phyloP scores from a whole-genome alignment of 2,329 filamentous ascomycete genomes.

The Akanthomyces lecanii region DNA sequence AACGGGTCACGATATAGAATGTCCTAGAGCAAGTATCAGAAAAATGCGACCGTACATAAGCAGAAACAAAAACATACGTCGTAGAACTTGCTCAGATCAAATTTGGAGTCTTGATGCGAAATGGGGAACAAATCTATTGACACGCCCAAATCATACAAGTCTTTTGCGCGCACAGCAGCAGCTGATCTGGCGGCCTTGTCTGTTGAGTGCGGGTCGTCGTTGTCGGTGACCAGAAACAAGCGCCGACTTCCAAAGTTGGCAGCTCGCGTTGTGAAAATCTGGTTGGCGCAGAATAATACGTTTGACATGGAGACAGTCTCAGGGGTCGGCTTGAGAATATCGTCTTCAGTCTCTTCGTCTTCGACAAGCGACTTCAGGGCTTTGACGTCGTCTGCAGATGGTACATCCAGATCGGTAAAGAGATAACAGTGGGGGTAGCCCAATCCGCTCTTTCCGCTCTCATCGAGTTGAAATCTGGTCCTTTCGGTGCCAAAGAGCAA shows the following conservation, averaged over 20 bases:
- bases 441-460: conserved; percentile 54
- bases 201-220: conserved; percentile 75
- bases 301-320: conserved; percentile 78
- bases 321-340: conserved; percentile 64
- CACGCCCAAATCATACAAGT: conserved; percentile 90
- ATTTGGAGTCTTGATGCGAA: conserved; percentile 62
- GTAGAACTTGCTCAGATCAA: conserved; percentile 84
- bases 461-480: conserved; percentile 70
- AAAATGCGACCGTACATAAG: not conserved
- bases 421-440: conserved; percentile 91
- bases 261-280: conserved; percentile 92
- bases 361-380: conserved; percentile 70
- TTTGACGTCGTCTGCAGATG: conserved; percentile 83
- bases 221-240: conserved; percentile 93
- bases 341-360: conserved; percentile 66
- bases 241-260: conserved; percentile 90
- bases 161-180: conserved; percentile 83
- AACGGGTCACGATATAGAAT: conserved; percentile 80
- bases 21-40: conserved; percentile 50
- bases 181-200: conserved; percentile 70
- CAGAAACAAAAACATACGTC: conserved; percentile 55
- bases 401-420: conserved; percentile 81
- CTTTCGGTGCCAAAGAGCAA: conserved; percentile 85
- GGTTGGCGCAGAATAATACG: conserved; percentile 89
- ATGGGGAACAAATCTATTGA: conserved; percentile 92